Conservation (phyloP, 495 filamentous ascomycete genomes). For the Penicillium goetzii region DNA sequence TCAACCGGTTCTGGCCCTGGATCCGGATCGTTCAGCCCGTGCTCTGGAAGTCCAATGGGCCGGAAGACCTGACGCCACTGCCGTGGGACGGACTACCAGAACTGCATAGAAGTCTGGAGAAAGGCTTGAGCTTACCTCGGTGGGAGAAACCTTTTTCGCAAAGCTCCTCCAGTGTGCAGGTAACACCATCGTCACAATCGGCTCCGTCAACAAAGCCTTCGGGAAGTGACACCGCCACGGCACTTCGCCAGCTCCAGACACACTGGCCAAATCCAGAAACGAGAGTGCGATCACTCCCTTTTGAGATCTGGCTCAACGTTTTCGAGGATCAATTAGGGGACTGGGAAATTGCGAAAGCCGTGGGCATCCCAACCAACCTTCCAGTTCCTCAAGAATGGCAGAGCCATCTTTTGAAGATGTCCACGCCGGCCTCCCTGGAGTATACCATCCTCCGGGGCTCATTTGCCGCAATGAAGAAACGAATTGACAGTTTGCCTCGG, state of each 20-base stretch:
- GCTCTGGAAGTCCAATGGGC: conserved; percentile 69
- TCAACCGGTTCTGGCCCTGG: conserved; percentile 81
- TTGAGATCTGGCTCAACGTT: conserved; percentile 87
- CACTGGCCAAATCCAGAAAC: conserved; percentile 29
- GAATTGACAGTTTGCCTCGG: conserved; percentile 65
- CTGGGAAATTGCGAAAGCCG: conserved; percentile 83
- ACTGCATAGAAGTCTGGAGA: conserved; percentile 66
- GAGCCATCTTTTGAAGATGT: conserved; percentile 51
- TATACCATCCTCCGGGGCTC: conserved; percentile 76
- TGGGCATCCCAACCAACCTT: conserved; percentile 78
- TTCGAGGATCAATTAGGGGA: conserved; percentile 77
- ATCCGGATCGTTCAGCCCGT: conserved; percentile 71
- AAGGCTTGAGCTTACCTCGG: conserved; percentile 39
- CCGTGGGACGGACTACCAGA: conserved; percentile 71
- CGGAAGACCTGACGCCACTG: conserved; percentile 50
- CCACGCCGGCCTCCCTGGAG: conserved; percentile 65
- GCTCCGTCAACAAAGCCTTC: conserved; percentile 59
- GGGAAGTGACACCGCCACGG: conserved; percentile 62
- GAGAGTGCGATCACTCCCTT: conserved; percentile 57
- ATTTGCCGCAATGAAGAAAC: conserved; percentile 66
- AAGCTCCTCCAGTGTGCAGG: background rate
- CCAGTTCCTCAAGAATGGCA: conserved; percentile 77
- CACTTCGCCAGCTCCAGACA: conserved; percentile 45
- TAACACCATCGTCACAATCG: conserved; percentile 11
- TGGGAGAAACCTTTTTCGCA: conserved; percentile 18